phyloP scores from a whole-genome alignment of 2,329 filamentous ascomycete genomes.

The Penicillium polonicum region DNA sequence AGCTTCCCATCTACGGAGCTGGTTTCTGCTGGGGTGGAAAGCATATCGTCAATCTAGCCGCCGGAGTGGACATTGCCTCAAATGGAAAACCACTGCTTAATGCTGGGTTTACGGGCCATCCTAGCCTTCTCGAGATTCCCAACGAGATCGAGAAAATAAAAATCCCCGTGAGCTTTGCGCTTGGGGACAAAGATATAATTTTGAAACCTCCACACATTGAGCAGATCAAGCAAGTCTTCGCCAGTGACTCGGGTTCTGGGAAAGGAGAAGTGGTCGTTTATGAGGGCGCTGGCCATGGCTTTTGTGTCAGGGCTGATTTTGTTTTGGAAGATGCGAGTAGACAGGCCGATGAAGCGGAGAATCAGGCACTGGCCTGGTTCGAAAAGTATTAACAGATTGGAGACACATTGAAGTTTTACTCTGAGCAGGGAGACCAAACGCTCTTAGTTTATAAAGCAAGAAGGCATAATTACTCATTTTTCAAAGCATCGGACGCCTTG shows the following conservation, averaged over 20 bases:
- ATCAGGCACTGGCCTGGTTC: slow-evolving; percentile 25
- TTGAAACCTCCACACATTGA: neutral
- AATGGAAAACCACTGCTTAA: neutral
- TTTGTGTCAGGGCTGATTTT: slow-evolving; percentile 29
- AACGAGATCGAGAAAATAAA: slow-evolving; percentile 2
- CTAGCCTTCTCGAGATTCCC: slow-evolving; percentile 1
- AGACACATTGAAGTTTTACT: neutral
- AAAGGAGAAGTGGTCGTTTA: slow-evolving; percentile 41
- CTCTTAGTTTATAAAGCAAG: too few species aligned
- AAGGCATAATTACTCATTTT: too few species aligned
- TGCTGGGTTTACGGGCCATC: slow-evolving; percentile 4
- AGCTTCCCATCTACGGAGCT: slow-evolving; percentile 51
- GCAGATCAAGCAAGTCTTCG: neutral
- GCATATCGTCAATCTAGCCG: slow-evolving; percentile 52
- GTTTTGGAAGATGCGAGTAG: slow-evolving; percentile 20
- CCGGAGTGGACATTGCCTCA: slow-evolving; percentile 43
- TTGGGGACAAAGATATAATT: neutral
- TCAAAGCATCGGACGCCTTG: too few species aligned
- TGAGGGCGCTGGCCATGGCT: slow-evolving; percentile 28
- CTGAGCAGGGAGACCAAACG: too few species aligned
- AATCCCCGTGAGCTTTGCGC: slow-evolving; percentile 2
- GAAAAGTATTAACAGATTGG: neutral
- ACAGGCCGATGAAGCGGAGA: slow-evolving; percentile 29
- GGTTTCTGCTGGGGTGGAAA: slow-evolving; percentile 67
- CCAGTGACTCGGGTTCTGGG: slow-evolving; percentile 29